A percentile compares a stretch with the other conserved stretches of the same genome.
Evolutionary conservation across 75 land plant species (phyloP).

Genomic region (Pseudotsuga menziesii): DNA sequence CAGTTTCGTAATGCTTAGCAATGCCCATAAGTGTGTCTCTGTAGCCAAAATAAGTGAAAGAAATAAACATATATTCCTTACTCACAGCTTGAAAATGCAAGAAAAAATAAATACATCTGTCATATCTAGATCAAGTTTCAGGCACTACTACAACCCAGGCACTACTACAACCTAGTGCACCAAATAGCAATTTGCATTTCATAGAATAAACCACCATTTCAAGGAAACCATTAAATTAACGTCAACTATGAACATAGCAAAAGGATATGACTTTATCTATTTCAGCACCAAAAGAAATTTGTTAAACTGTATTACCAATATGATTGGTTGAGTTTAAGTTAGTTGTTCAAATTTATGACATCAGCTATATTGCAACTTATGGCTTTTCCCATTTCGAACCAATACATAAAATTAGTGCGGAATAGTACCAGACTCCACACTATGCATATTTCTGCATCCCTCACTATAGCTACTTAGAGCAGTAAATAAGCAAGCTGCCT

Average conservation of each 20-base stretch:
- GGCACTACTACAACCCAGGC: background rate
- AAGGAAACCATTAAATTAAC: background rate
- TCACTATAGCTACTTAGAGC: background rate
- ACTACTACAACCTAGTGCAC: background rate
- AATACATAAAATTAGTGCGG: background rate
- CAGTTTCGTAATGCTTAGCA: conserved; percentile 91
- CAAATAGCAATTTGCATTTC: background rate
- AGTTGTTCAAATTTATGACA: background rate
- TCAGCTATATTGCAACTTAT: background rate
- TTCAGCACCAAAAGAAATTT: background rate
- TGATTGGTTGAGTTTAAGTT: background rate
- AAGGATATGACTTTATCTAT: background rate
- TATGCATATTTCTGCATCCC: background rate
- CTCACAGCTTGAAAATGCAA: background rate
- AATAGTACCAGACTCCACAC: background rate
- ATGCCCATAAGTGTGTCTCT: conserved; percentile 83
- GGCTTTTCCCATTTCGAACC: background rate
- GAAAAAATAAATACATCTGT: background rate
- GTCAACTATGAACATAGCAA: background rate
- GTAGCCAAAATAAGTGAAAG: conserved; percentile 2
- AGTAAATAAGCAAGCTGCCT: background rate
- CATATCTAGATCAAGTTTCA: background rate
- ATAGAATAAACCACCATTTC: background rate
- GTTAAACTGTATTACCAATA: background rate
- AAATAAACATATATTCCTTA: background rate